phyloP scores from a whole-genome alignment of 2,329 filamentous ascomycete genomes.

The Emydomyces testavorans region DNA sequence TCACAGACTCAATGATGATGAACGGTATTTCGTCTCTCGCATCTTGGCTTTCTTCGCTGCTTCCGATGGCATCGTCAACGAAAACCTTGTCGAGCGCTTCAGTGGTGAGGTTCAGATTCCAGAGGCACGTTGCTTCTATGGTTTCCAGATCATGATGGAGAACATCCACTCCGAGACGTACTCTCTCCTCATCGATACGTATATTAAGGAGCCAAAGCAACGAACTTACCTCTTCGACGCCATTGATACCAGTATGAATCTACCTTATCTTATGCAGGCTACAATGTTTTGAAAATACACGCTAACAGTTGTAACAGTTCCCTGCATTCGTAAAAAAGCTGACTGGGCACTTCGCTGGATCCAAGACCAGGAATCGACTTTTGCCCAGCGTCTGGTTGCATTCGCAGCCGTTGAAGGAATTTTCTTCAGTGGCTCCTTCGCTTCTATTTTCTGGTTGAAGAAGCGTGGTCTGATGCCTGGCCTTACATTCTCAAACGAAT shows the following conservation, averaged over 20 bases:
- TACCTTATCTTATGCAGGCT: neutral
- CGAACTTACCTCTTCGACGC: constrained; percentile 93
- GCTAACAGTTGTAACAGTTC: constrained; percentile 47
- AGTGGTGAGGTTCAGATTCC: constrained; percentile 92
- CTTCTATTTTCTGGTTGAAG: constrained; percentile 99
- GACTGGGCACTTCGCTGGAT: constrained; percentile 98
- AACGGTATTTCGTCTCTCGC: constrained; percentile 96
- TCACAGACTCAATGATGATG: constrained; percentile 90
- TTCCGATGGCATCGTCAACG: constrained; percentile 97
- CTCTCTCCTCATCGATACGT: constrained; percentile 96
- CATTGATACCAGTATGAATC: constrained; percentile 81
- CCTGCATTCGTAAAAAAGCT: constrained; percentile 96
- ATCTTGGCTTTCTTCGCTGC: constrained; percentile 98
- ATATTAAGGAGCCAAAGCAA: constrained; percentile 96
- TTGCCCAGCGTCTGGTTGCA: constrained; percentile 87
- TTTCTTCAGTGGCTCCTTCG: constrained; percentile 98
- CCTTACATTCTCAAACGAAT: constrained; percentile 97
- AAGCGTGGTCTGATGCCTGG: constrained; percentile 99
- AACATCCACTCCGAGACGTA: constrained; percentile 99
- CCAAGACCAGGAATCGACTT: constrained; percentile 81
- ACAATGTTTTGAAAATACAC: neutral
- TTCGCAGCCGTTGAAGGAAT: constrained; percentile 98
- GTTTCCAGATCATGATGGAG: constrained; percentile 99
- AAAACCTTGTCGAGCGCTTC: constrained; percentile 98
- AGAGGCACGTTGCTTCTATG: constrained; percentile 98